Conservation (phyloP, 2,329 filamentous ascomycete genomes). For the Epichloe gansuensis region DNA sequence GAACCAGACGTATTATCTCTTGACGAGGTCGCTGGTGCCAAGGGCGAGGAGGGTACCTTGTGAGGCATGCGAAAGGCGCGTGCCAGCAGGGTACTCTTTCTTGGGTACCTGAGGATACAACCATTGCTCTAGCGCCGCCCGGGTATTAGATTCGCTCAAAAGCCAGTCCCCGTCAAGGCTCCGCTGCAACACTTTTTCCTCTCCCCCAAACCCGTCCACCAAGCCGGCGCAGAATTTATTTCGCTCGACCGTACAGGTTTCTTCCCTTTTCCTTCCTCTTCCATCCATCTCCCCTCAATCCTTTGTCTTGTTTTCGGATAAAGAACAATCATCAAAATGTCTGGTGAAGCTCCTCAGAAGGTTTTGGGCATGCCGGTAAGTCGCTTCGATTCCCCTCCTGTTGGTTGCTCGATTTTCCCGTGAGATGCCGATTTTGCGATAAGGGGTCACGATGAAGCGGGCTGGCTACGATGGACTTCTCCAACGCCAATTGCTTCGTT, state of each 20-base stretch:
- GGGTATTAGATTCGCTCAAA: conserved; percentile 41
- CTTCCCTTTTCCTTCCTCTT: conserved; percentile 30
- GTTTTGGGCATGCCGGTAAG: conserved; percentile 59
- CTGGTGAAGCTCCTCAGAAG: conserved; percentile 40
- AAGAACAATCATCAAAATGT: conserved; percentile 38
- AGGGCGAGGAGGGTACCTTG: conserved; percentile 1
- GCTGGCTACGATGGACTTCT: background rate
- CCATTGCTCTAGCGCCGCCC: conserved; percentile 20
- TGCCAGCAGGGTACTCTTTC: background rate
- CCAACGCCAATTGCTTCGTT: conserved; percentile 10
- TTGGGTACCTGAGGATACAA: conserved; percentile 9
- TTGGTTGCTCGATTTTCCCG: conserved; percentile 4
- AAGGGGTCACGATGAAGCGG: conserved; percentile 6
- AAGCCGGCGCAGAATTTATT: conserved; percentile 34
- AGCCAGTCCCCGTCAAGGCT: conserved; percentile 32
- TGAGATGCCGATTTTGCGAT: conserved; percentile 20
- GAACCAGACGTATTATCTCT: background rate
- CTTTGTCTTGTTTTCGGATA: conserved; percentile 35
- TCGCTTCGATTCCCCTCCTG: conserved; percentile 11
- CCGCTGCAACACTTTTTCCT: conserved; percentile 42
- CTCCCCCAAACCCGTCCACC: conserved; percentile 31
- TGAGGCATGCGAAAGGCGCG: background rate
- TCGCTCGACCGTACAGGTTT: conserved; percentile 30
- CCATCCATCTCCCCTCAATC: conserved; percentile 49
- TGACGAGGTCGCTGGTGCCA: background rate